Evolutionary conservation across 176 grass and related monocot species (phyloP).

Genomic region (Alloteropsis semialata): DNA sequence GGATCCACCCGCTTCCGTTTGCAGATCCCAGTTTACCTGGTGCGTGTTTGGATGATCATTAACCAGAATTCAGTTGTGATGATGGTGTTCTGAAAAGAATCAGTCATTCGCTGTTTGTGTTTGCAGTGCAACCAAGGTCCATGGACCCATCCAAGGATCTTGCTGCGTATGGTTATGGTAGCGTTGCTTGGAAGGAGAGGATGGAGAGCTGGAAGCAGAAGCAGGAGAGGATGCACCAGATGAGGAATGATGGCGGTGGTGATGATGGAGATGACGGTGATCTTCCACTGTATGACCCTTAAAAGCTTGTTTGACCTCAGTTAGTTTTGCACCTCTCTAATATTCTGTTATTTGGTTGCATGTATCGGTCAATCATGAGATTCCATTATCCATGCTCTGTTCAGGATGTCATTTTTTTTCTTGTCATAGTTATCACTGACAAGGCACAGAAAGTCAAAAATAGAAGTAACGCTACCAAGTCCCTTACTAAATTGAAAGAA

Average conservation of each 20-base stretch:
- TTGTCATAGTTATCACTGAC: neutral
- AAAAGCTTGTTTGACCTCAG: neutral
- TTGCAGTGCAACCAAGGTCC: conserved; percentile 86
- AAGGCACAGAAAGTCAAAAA: neutral
- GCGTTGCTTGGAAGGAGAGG: conserved; percentile 92
- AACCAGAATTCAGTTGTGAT: neutral
- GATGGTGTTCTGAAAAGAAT: neutral
- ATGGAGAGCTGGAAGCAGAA: conserved; percentile 96
- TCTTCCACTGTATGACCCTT: conserved; percentile 64
- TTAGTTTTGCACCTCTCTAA: neutral
- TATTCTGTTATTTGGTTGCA: neutral
- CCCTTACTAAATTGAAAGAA: neutral
- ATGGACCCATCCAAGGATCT: conserved; percentile 98
- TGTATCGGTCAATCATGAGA: neutral
- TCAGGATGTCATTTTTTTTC: neutral
- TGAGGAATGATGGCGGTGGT: conserved; percentile 49
- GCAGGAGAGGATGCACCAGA: conserved; percentile 69
- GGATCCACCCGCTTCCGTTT: conserved; percentile 87
- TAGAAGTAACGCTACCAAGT: neutral
- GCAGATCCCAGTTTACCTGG: conserved; percentile 73
- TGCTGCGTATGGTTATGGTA: conserved; percentile 87
- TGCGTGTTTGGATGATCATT: conserved; percentile 24
- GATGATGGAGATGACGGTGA: conserved; percentile 66
- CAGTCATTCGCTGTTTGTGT: neutral
- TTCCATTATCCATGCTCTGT: neutral